Conservation (phyloP, 2,329 filamentous ascomycete species). For the Fusarium pseudograminearum region DNA sequence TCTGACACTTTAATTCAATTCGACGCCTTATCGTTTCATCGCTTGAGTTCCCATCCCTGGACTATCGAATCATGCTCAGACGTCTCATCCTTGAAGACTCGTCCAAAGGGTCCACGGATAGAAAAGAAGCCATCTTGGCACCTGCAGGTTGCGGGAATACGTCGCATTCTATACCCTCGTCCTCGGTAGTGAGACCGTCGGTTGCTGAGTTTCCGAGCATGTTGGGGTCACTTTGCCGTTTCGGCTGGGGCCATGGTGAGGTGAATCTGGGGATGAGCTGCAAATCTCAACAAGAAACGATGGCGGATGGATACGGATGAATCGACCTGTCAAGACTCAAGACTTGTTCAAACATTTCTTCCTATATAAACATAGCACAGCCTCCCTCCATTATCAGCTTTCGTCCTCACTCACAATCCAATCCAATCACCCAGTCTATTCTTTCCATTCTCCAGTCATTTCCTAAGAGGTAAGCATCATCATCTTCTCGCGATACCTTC, state of each 20-base stretch:
- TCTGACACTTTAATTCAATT: not conserved
- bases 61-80: conserved; percentile 1
- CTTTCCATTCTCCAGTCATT: conserved; percentile 39
- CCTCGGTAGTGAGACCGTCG: not conserved
- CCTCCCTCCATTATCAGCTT: not conserved
- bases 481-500: not conserved
- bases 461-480: conserved; percentile 33
- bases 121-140: conserved; percentile 23
- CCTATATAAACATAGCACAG: conserved; percentile 23
- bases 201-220: conserved; percentile 29
- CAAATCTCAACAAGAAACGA: conserved; percentile 8
- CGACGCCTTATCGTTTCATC: not conserved
- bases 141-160: not conserved
- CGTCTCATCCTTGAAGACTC: conserved; percentile 5
- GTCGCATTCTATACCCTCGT: conserved; percentile 5
- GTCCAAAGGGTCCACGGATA: conserved; percentile 11
- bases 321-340: not conserved
- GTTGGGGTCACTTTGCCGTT: conserved; percentile 12
- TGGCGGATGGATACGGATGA: not conserved
- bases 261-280: conserved; percentile 13
- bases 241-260: not conserved
- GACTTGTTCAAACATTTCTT: not conserved
- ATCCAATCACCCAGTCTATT: conserved; percentile 17
- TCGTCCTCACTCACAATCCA: conserved; percentile 6
- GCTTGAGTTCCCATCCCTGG: not conserved